Base-by-base conservation (phyloP, 2,329 filamentous ascomycete species). In the Talaromyces sp. region DNA sequence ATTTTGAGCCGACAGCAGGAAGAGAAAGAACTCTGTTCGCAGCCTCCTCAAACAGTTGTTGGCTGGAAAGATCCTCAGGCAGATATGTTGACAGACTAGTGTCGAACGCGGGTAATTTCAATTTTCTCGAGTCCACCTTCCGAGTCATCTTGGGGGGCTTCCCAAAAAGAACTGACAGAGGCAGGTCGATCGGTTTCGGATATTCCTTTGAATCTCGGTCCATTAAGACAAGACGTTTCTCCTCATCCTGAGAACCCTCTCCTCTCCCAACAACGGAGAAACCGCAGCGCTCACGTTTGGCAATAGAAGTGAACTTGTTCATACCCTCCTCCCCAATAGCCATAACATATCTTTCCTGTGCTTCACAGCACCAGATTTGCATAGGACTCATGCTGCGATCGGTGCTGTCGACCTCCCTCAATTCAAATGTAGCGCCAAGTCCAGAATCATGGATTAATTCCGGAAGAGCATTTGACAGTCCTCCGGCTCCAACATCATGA, bases 341-440 rank as follows among this genome's bases (percentile, higher is more conserved):
- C 68, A 99, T 80, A 8, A 99, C 94, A 69, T 99, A 99, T 73
- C 94, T 85, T 76, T 99, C 94, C 73, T 99, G 94, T 0, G 94
- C 91, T 74, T 97, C 93, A 68, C 93, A 96, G 75, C 94, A 97
- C 92, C 93, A 97, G 53, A 99, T 96, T 72, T 97, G 91, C 61
- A 99, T 84, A 21, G 94, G 94, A 69, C 91, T 96, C 89, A 99
- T 93, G 71, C 91, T 89, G 65, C 83, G 86, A 75, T 97, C 94
- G 2, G 91, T 90, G 72, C 86, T 96, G 72, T 97, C 92, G 41
- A 99, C 83, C 70, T 97, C 91, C 64, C 94, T 87, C n/a, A 99
- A 83, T 75, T 99, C 93, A 66, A 99, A 97, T 52, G 86, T 88
- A 56, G 92, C 94, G 59, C 94, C 94, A 57, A 91, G 88, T 1